Conservation (phyloP, 2,329 filamentous ascomycete genomes). For the Proliferodiscus dingleyae region DNA sequence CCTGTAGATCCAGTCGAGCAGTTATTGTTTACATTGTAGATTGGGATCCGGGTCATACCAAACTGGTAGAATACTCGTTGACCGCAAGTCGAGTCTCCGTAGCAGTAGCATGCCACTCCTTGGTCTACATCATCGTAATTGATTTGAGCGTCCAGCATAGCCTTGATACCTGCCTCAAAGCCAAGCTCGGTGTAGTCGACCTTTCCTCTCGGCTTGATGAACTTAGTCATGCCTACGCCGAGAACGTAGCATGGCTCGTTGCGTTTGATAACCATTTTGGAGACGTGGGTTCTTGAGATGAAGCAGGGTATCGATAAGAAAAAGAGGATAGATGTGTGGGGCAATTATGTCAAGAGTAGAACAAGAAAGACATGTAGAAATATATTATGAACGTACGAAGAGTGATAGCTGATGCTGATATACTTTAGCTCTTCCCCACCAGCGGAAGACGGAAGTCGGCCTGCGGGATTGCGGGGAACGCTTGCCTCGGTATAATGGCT, state of each 20-base stretch:
- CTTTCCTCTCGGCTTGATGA: conserved; percentile 93
- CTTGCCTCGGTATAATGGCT: too few relatives aligned
- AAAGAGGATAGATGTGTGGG: not conserved
- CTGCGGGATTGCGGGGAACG: too few relatives aligned
- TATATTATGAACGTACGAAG: not conserved
- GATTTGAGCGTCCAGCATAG: conserved; percentile 67
- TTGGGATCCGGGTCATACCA: conserved; percentile 92
- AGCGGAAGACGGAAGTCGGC: too few relatives aligned
- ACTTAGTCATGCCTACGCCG: conserved; percentile 98
- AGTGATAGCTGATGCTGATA: too few relatives aligned
- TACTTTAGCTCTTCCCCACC: not conserved
- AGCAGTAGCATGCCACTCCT: conserved; percentile 96
- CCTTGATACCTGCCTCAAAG: conserved; percentile 72
- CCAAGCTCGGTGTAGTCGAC: conserved; percentile 93
- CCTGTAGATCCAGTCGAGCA: conserved; percentile 95
- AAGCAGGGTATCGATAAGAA: not conserved
- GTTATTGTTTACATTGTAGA: conserved; percentile 99
- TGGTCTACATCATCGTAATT: conserved; percentile 96
- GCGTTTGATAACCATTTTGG: conserved; percentile 25
- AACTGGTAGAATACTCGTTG: conserved; percentile 99
- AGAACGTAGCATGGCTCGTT: conserved; percentile 68
- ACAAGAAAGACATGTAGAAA: not conserved
- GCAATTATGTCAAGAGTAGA: not conserved
- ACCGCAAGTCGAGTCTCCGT: conserved; percentile 90
- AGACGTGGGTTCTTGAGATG: not conserved